Evolutionary conservation across 2,329 filamentous ascomycete genomes (phyloP), one percentile per base, ranked within the genome.

Genomic region (Trichoderma koningii): DNA sequence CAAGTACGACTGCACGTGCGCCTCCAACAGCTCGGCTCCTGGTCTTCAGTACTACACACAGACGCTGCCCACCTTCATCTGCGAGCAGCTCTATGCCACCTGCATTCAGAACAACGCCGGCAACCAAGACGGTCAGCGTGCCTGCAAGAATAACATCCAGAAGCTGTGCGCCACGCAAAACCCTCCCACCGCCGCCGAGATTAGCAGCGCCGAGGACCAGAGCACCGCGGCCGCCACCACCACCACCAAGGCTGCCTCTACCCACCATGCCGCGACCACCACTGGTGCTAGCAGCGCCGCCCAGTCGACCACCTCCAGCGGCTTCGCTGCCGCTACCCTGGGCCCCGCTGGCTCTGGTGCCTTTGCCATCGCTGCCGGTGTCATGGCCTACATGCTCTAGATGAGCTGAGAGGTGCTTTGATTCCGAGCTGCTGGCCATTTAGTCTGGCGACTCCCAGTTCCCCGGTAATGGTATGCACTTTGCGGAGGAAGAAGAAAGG

Each of bases 61-160:
- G 76, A 84, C 83, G 3, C 75, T 87, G 69, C 79, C 80, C 55
- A 79, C 76, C 64, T 85, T 82, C 71, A 80, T 85, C 71, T 87
- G 85, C 78, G 28, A 80, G 64, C 66, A 78, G 66, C 80, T 83
- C 47, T 84, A 78, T 73, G 67, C 71, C 28, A 74, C 81, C 66
- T 87, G 85, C 76, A 83, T 80, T 69, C 51, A 45, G 2, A 65
- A 72, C 52, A 79, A 81, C 71, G 75, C 76, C 30, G 77, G 77
- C 73, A 76, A 80, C 71, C 70, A 75, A 21, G 70, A 68, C 10
- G 80, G 73, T 47, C 83, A 86, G 75, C 70, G 73, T 41, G 78
- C 78, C 67, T 87, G 85, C 78, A 81, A 74, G 44, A 73, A 72
- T 34, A 78, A 79, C 69, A 85, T 84, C 71, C 48, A 76, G 64